phyloP scores from a whole-genome alignment of 768 basidiomycete species.

The Amanita muscaria region DNA sequence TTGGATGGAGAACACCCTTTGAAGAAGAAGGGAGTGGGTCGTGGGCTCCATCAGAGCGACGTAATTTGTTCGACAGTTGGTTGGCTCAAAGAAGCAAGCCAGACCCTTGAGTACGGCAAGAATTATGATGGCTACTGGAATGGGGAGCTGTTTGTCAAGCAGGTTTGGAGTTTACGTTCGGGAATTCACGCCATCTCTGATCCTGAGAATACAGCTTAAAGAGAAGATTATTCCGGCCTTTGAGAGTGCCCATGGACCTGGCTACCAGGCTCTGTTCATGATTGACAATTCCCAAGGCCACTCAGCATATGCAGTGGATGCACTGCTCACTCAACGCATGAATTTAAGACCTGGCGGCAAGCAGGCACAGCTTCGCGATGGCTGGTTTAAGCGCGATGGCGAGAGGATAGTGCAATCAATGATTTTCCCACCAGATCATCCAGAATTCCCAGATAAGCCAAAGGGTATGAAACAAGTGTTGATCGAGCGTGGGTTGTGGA shows the following conservation, averaged over 20 bases:
- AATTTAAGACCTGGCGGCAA: constrained; percentile 30
- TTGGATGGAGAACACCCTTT: constrained; percentile 24
- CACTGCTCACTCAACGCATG: constrained; percentile 25
- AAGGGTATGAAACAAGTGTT: constrained; percentile 10
- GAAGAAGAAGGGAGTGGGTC: constrained; percentile 29
- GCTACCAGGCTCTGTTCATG: constrained; percentile 28
- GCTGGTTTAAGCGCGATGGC: constrained; percentile 20
- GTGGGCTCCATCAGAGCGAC: constrained; percentile 28
- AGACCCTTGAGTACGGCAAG: constrained; percentile 32
- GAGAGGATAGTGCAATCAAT: constrained; percentile 22
- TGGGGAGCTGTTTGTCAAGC: constrained; percentile 20
- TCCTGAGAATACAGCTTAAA: constrained; percentile 14
- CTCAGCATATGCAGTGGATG: constrained; percentile 28
- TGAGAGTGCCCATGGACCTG: constrained; percentile 21
- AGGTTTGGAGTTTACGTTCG: no score
- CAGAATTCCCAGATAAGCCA: constrained; percentile 18
- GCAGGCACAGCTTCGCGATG: constrained; percentile 24
- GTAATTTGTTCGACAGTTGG: constrained; percentile 27
- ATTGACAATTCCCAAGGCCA: constrained; percentile 37
- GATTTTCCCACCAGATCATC: constrained; percentile 27
- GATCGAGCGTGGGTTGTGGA: no score
- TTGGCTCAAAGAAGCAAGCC: constrained; percentile 22
- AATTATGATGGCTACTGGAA: constrained; percentile 34
- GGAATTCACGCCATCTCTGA: constrained; percentile 3
- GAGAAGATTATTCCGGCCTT: constrained; percentile 24